Conservation (phyloP, 371 early-diverging fungal genomes). For the Mortierella sp. region DNA sequence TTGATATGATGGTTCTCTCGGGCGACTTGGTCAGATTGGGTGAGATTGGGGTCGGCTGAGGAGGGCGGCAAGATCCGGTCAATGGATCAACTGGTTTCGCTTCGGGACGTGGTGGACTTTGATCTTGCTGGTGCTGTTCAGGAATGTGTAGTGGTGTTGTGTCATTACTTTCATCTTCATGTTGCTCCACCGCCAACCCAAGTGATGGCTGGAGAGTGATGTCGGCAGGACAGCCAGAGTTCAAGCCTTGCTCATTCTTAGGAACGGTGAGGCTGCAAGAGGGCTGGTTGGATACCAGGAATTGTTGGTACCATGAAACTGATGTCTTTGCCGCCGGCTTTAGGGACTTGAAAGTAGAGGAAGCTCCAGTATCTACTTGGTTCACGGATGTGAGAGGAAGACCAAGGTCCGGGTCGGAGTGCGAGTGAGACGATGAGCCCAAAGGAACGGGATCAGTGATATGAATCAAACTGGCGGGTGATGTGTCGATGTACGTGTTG, state of each 20-base stretch:
- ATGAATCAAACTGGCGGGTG: not conserved
- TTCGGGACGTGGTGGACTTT: not conserved
- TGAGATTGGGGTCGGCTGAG: not conserved
- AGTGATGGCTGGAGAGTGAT: not conserved
- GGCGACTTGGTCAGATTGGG: not conserved
- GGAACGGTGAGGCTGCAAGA: not conserved
- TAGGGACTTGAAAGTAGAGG: not conserved
- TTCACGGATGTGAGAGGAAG: not conserved
- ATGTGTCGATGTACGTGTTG: too few species aligned
- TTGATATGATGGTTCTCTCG: constrained; percentile 28
- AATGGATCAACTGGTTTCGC: too few species aligned
- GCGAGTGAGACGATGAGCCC: too few species aligned
- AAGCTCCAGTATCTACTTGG: not conserved
- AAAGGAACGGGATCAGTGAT: not conserved
- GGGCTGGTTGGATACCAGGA: constrained; percentile 15
- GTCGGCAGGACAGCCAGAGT: not conserved
- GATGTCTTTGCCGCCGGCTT: not conserved
- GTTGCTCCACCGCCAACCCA: not conserved
- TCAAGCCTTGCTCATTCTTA: too few species aligned
- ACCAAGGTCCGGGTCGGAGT: not conserved
- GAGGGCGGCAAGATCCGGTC: too few species aligned
- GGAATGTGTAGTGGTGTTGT: not conserved
- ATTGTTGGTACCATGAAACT: constrained; percentile 38
- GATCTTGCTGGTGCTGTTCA: too few species aligned
- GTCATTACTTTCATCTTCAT: not conserved